A percentile compares a stretch with the other conserved stretches of the same genome.
These are phyloP conservation scores for Immersiporthe knoxdaviesiana DNA, from an alignment of 2,329 filamentous ascomycete species.

Conservation along the genomic window DNA sequence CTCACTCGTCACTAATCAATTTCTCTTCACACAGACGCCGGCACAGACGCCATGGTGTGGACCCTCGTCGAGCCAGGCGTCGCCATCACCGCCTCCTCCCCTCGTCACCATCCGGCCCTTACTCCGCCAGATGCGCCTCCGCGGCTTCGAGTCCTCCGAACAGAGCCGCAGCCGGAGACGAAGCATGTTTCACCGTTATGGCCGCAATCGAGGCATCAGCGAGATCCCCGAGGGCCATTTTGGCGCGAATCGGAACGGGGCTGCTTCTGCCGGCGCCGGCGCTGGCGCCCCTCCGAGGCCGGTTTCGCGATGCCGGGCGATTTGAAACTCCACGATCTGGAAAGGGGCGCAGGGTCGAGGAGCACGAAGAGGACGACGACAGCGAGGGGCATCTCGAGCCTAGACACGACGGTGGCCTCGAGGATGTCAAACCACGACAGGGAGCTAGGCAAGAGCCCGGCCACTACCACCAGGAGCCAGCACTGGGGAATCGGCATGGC, in stretches of 20 bases:
- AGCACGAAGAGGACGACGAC: neutral
- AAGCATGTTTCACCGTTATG: slow-evolving; percentile 38
- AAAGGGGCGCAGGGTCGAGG: slow-evolving; percentile 33
- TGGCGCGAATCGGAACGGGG: neutral
- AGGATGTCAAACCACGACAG: slow-evolving; percentile 3
- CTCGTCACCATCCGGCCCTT: slow-evolving; percentile 59
- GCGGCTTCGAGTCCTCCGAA: slow-evolving; percentile 50
- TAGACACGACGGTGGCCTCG: slow-evolving; percentile 13
- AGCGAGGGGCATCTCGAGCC: slow-evolving; percentile 16
- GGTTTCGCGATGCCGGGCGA: slow-evolving; percentile 42
- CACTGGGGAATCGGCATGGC: slow-evolving; percentile 12
- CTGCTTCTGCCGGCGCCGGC: neutral
- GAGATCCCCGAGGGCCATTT: slow-evolving; percentile 15
- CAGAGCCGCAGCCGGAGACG: slow-evolving; percentile 39
- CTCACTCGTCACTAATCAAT: neutral
- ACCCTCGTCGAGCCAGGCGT: slow-evolving; percentile 60
- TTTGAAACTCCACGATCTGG: slow-evolving; percentile 43
- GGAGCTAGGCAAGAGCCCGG: neutral
- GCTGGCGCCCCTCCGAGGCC: slow-evolving; percentile 39
- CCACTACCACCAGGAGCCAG: too few species aligned
- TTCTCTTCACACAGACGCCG: slow-evolving; percentile 43
- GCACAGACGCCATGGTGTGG: slow-evolving; percentile 59
- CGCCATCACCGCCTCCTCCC: slow-evolving; percentile 57
- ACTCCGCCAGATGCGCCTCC: slow-evolving; percentile 51
- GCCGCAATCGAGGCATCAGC: slow-evolving; percentile 33